These are phyloP conservation scores for Botrytis hyacinthi DNA, from an alignment of 2,329 filamentous ascomycete genomes.

Conservation along the genomic window DNA sequence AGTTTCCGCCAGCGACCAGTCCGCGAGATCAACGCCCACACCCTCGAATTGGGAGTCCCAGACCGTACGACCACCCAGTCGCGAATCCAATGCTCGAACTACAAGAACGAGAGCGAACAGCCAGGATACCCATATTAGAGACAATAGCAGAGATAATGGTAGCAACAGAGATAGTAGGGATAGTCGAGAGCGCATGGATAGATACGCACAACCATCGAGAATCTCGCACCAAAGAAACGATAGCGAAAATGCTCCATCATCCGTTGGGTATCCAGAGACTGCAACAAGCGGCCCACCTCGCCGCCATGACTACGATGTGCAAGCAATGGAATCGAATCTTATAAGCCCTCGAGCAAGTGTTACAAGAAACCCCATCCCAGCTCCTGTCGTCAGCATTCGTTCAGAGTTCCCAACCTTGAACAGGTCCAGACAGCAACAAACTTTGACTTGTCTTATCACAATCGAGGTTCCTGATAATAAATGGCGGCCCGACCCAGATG, in stretches of 20 bases:
- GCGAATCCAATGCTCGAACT: conserved; percentile 37
- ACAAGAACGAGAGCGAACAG: conserved; percentile 37
- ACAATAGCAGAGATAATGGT: conserved; percentile 39
- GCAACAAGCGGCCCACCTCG: conserved; percentile 66
- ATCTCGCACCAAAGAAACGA: conserved; percentile 67
- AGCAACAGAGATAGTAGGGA: conserved; percentile 41
- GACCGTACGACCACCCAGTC: conserved; percentile 53
- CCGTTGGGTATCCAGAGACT: conserved; percentile 75
- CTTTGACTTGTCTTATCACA: conserved; percentile 88
- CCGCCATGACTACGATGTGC: conserved; percentile 90
- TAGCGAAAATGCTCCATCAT: conserved; percentile 72
- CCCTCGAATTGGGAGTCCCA: conserved; percentile 67
- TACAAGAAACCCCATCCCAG: conserved; percentile 81
- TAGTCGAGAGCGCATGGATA: conserved; percentile 50
- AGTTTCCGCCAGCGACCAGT: conserved; percentile 62
- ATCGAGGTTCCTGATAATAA: conserved; percentile 91
- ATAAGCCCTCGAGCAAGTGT: conserved; percentile 66
- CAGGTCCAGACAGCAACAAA: conserved; percentile 89
- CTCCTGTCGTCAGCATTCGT: conserved; percentile 87
- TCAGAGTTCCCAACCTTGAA: conserved; percentile 96
- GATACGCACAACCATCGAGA: conserved; percentile 38
- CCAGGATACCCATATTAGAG: conserved; percentile 37
- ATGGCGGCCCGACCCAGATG: conserved; percentile 83
- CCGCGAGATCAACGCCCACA: conserved; percentile 45
- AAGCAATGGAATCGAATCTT: conserved; percentile 88